A percentile compares a stretch with the other conserved stretches of the same genome.
These are phyloP conservation scores for Aspergillus phoenicis DNA, from an alignment of 2,329 filamentous ascomycete genomes.

Conservation along the genomic window DNA sequence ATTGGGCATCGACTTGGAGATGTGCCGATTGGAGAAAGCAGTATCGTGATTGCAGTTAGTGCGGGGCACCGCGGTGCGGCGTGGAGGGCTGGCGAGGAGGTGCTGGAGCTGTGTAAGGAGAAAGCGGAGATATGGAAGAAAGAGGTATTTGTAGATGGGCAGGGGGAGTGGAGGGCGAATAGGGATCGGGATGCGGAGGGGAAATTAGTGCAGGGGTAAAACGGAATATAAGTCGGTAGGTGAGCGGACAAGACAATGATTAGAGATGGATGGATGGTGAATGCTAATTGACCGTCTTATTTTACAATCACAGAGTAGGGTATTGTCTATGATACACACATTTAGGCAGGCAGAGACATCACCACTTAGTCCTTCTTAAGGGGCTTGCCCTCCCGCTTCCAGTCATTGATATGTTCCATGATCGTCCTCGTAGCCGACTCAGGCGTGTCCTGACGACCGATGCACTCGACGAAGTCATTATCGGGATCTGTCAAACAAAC, in stretches of 20 bases:
- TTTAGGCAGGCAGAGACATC: conserved; percentile 6
- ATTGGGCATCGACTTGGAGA: conserved; percentile 83
- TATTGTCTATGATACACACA: conserved; percentile 31
- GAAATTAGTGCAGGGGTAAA: conserved; percentile 15
- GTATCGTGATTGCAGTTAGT: conserved; percentile 85
- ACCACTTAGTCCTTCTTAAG: conserved; percentile 48
- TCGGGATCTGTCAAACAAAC: conserved; percentile 69
- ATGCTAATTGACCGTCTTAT: conserved; percentile 4
- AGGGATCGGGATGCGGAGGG: conserved; percentile 66
- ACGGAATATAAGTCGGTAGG: conserved; percentile 9
- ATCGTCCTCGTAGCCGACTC: conserved; percentile 84
- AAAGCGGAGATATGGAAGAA: conserved; percentile 94
- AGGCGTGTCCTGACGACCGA: conserved; percentile 91
- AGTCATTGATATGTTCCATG: conserved; percentile 79
- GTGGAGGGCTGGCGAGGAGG: conserved; percentile 87
- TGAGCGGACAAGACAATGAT: neutral
- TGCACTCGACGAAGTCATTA: conserved; percentile 95
- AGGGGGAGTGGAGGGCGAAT: conserved; percentile 83
- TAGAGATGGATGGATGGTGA: neutral
- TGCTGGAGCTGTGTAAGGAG: conserved; percentile 81
- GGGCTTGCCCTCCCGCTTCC: conserved; percentile 59
- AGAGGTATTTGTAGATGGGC: conserved; percentile 79
- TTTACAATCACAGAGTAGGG: conserved; percentile 26
- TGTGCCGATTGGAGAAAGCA: conserved; percentile 90
- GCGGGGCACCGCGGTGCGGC: conserved; percentile 80